Conservation (phyloP, 179 eudicot species). For the Beta lomatogona region DNA sequence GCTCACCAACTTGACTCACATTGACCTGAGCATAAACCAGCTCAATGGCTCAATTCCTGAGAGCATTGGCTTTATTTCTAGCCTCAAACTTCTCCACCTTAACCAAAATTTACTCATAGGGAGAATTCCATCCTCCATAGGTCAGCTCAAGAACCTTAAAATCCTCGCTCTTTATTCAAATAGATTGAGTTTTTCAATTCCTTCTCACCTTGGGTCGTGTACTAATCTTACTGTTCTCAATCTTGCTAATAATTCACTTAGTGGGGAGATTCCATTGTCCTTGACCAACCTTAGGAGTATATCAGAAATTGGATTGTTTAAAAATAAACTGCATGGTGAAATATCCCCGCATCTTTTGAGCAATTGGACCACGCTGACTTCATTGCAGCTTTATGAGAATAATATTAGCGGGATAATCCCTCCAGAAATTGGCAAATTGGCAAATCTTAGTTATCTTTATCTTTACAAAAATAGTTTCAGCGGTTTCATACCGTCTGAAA, state of each 20-base stretch:
- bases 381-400: constrained; percentile 56
- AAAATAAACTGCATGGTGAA: constrained; percentile 51
- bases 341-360: constrained; percentile 43
- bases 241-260: constrained; percentile 42
- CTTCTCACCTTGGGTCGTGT: constrained; percentile 57
- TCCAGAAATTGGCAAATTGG: constrained; percentile 43
- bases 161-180: constrained; percentile 42
- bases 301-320: constrained; percentile 40
- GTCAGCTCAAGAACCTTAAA: constrained; percentile 50
- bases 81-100: constrained; percentile 1
- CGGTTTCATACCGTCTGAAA: constrained; percentile 54
- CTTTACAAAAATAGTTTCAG: constrained; percentile 45
- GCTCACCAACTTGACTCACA: constrained; percentile 40
- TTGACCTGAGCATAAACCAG: constrained; percentile 30
- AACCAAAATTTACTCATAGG: constrained; percentile 18
- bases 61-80: not conserved
- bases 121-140: constrained; percentile 47
- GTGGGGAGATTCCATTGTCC: constrained; percentile 55
- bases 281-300: constrained; percentile 44
- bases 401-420: constrained; percentile 45
- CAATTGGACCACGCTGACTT: constrained; percentile 52
- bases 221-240: constrained; percentile 47
- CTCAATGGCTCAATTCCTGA: constrained; percentile 26
- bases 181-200: constrained; percentile 51
- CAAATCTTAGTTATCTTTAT: constrained; percentile 41